Evolutionary conservation across 2,329 filamentous ascomycete species (phyloP).

Genomic region (Fusarium ambrosium): DNA sequence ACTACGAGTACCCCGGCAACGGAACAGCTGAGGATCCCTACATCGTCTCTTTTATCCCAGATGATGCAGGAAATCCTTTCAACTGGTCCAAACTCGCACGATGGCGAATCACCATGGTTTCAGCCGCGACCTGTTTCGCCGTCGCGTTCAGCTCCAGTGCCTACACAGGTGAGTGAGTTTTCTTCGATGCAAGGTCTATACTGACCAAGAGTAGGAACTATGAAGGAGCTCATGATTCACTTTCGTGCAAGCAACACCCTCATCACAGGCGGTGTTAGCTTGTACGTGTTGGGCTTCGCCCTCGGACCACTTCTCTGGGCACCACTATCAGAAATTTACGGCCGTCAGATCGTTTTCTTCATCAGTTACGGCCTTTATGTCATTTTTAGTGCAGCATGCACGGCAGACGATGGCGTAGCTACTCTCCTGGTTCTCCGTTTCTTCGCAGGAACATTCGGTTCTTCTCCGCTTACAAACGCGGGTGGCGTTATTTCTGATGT

Average conservation of each 20-base stretch:
- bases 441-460: constrained; percentile 73
- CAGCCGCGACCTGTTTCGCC: constrained; percentile 75
- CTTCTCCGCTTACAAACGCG: constrained; percentile 72
- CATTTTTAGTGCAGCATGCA: constrained; percentile 72
- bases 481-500: constrained; percentile 76
- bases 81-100: constrained; percentile 68
- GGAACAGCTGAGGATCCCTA: constrained; percentile 78
- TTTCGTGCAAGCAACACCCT: constrained; percentile 67
- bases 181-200: fast-evolving
- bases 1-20: constrained; percentile 68
- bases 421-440: constrained; percentile 77
- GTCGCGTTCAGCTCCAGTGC: constrained; percentile 79
- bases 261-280: constrained; percentile 71
- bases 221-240: constrained; percentile 65
- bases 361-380: constrained; percentile 69
- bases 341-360: constrained; percentile 71
- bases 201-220: constrained; percentile 32
- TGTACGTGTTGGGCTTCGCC: constrained; percentile 74
- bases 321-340: constrained; percentile 74
- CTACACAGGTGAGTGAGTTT: constrained; percentile 65
- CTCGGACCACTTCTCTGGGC: constrained; percentile 76
- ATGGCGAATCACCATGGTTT: constrained; percentile 74
- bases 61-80: constrained; percentile 77
- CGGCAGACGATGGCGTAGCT: constrained; percentile 68
- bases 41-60: constrained; percentile 74